A percentile compares a stretch with the other conserved stretches of the same genome.
These are phyloP conservation scores for Saitozyma podzolica DNA, from an alignment of 768 basidiomycete genomes.

Conservation along the genomic window DNA sequence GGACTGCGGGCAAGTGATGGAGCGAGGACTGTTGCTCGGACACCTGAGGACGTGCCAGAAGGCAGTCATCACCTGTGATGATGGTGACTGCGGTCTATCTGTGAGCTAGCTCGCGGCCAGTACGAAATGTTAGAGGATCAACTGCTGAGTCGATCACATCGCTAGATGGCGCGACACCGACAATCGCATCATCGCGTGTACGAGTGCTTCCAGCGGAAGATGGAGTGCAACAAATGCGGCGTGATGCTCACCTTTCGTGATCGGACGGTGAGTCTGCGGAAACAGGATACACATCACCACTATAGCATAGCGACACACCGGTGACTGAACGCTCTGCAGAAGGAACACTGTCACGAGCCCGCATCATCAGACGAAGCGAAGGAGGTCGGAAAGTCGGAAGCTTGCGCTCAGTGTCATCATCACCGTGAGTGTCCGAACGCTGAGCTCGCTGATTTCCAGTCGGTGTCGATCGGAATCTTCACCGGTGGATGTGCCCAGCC, in stretches of 20 bases:
- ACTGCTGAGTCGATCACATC: background rate
- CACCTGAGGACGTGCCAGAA: conserved; percentile 32
- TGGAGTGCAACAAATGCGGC: conserved; percentile 36
- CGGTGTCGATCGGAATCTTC: conserved; percentile 12
- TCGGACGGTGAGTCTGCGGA: conserved; percentile 17
- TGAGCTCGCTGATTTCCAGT: conserved; percentile 7
- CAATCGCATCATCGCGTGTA: conserved; percentile 38
- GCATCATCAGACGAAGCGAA: too few species aligned
- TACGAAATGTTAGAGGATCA: background rate
- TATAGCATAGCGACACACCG: too few species aligned
- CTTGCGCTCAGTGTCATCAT: conserved; percentile 21
- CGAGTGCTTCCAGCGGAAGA: conserved; percentile 39
- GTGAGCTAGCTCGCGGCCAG: conserved; percentile 14
- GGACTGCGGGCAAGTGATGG: conserved; percentile 33
- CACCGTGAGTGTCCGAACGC: conserved; percentile 14
- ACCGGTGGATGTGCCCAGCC: conserved; percentile 33
- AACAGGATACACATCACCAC: too few species aligned
- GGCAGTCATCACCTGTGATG: conserved; percentile 28
- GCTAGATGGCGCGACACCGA: conserved; percentile 30
- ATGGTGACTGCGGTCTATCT: conserved; percentile 31
- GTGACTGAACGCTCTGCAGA: too few species aligned
- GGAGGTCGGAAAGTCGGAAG: background rate
- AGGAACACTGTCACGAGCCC: too few species aligned
- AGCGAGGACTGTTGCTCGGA: conserved; percentile 29
- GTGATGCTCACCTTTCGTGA: conserved; percentile 30